Percentiles rank a stretch among this genome's conserved stretches.
Conservation (phyloP, 2,329 filamentous ascomycete species). For the Ceratocystis albifundus region DNA sequence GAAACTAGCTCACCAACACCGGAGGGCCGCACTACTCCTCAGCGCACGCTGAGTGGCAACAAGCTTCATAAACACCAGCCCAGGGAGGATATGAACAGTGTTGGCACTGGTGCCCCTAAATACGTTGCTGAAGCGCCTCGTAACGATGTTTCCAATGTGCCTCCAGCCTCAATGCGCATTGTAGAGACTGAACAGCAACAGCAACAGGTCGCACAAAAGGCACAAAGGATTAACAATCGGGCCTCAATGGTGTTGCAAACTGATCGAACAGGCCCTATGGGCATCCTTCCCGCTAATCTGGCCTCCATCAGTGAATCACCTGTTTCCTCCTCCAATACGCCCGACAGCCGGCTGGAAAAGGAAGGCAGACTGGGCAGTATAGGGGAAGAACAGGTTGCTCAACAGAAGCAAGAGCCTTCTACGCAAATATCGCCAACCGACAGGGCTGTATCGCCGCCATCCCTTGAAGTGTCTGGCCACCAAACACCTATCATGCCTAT, state of each 20-base stretch:
- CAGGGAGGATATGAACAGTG: slow-evolving; percentile 35
- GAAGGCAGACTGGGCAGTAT: slow-evolving; percentile 54
- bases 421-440: neutral
- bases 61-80: slow-evolving; percentile 61
- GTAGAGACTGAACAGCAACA: slow-evolving; percentile 44
- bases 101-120: slow-evolving; percentile 26
- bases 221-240: slow-evolving; percentile 16
- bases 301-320: slow-evolving; percentile 17
- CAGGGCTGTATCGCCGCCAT: slow-evolving; percentile 33
- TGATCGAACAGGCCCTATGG: neutral
- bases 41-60: slow-evolving; percentile 42
- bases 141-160: slow-evolving; percentile 46
- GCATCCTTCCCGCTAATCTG: neutral
- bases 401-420: slow-evolving; percentile 24
- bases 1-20: slow-evolving; percentile 24
- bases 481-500: neutral
- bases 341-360: slow-evolving; percentile 52
- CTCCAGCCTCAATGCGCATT: slow-evolving; percentile 46
- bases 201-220: slow-evolving; percentile 25
- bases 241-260: slow-evolving; percentile 15
- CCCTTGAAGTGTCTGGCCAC: slow-evolving; percentile 12
- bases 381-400: slow-evolving; percentile 33
- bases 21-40: slow-evolving; percentile 36
- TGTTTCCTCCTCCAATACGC: slow-evolving; percentile 38
- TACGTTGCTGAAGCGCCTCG: slow-evolving; percentile 32